phyloP scores from a whole-genome alignment of 805 yeast species.

The Hanseniaspora jakobsenii region DNA sequence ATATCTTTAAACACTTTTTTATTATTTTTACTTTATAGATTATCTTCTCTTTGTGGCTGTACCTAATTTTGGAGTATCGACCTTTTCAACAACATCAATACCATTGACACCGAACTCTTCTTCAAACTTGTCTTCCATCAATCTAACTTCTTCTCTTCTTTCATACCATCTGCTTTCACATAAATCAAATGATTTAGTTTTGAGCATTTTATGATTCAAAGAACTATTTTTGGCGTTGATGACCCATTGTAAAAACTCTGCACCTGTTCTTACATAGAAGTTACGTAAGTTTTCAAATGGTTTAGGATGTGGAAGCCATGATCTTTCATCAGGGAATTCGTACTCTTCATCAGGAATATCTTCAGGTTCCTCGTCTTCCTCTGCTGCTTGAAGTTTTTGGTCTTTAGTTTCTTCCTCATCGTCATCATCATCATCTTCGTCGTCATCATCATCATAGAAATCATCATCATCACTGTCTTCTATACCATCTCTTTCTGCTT shows the following conservation, averaged over 20 bases:
- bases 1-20: neutral
- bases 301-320: conserved; percentile 96
- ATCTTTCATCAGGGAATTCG: conserved; percentile 78
- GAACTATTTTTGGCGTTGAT: conserved; percentile 65
- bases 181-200: conserved; percentile 77
- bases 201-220: conserved; percentile 79
- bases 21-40: neutral
- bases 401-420: conserved; percentile 36
- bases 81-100: conserved; percentile 63
- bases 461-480: conserved; percentile 51
- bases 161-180: conserved; percentile 98
- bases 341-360: conserved; percentile 49
- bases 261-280: conserved; percentile 77
- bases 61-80: conserved; percentile 31
- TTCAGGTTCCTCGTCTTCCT: conserved; percentile 57
- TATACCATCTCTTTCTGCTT: conserved; percentile 39
- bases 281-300: conserved; percentile 76
- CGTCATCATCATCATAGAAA: conserved; percentile 61
- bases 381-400: conserved; percentile 34
- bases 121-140: conserved; percentile 78
- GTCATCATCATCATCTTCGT: conserved; percentile 55
- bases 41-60: conserved; percentile 43
- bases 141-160: conserved; percentile 82
- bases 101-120: conserved; percentile 77
- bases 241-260: conserved; percentile 84